phyloP scores from a whole-genome alignment of 1,139 yeast genomes.

The Suhomyces bokatorum region DNA sequence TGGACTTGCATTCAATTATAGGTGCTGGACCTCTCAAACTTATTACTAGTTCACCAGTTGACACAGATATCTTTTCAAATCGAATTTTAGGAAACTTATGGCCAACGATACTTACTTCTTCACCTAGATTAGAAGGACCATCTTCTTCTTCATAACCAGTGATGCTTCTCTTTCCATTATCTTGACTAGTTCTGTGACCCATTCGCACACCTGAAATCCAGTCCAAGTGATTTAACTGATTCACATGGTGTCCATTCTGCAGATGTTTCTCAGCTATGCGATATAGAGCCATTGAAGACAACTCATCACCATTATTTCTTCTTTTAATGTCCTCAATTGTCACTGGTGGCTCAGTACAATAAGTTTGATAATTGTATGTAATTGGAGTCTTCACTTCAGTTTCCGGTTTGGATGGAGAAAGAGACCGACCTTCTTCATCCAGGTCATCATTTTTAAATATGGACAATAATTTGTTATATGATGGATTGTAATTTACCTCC shows the following conservation, averaged over 20 bases:
- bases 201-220: constrained; percentile 94
- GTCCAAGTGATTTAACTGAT: constrained; percentile 66
- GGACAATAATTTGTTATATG: constrained; percentile 32
- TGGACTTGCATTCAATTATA: constrained; percentile 1
- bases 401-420: neutral
- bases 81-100: constrained; percentile 84
- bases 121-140: constrained; percentile 75
- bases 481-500: constrained; percentile 55
- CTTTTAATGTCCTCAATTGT: constrained; percentile 35
- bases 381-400: constrained; percentile 5
- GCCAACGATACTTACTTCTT: constrained; percentile 87
- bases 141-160: constrained; percentile 34
- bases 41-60: constrained; percentile 76
- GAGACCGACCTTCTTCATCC: constrained; percentile 19
- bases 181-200: constrained; percentile 55
- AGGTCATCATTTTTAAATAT: constrained; percentile 21
- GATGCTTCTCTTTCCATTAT: constrained; percentile 19
- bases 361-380: constrained; percentile 33
- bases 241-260: constrained; percentile 25
- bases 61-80: constrained; percentile 84
- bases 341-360: constrained; percentile 42
- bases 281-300: constrained; percentile 37
- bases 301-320: constrained; percentile 36
- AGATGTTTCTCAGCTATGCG: constrained; percentile 36
- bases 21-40: constrained; percentile 81